These are phyloP conservation scores for Bolboschoenus planiculmis DNA, from an alignment of 176 grass and related monocot genomes.

Conservation along the genomic window DNA sequence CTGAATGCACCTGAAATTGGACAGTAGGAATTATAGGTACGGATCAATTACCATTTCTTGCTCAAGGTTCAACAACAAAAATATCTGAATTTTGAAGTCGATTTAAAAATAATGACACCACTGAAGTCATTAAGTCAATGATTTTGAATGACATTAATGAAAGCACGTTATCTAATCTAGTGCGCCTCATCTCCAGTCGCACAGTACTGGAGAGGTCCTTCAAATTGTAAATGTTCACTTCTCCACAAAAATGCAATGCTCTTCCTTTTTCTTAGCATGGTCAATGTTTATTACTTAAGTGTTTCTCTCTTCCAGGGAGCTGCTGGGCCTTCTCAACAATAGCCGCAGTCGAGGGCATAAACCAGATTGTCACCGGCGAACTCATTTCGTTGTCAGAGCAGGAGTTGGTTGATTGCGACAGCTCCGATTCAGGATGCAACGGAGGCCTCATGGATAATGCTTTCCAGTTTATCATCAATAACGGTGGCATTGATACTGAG, in stretches of 20 bases:
- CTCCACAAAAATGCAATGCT: not conserved
- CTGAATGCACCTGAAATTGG: not conserved
- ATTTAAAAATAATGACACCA: not conserved
- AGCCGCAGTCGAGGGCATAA: conserved; percentile 34
- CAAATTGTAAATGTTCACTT: not conserved
- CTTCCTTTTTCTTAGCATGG: not conserved
- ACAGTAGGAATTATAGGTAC: not conserved
- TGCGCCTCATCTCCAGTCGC: not conserved
- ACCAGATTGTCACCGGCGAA: conserved; percentile 33
- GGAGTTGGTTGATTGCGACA: conserved; percentile 55
- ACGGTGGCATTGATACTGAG: conserved; percentile 44
- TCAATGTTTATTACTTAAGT: not conserved
- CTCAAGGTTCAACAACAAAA: not conserved
- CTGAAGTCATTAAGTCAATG: conserved; percentile 19
- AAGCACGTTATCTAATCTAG: not conserved
- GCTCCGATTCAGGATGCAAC: conserved; percentile 28
- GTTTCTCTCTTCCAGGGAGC: conserved; percentile 20
- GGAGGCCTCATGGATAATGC: conserved; percentile 52
- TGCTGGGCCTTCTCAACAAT: conserved; percentile 42
- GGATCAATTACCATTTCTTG: not conserved
- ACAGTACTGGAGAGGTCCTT: too few species aligned
- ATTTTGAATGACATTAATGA: not conserved
- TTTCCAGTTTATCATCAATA: conserved; percentile 33
- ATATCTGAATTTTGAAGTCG: not conserved
- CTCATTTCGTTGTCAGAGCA: conserved; percentile 47